These are phyloP conservation scores for Sindora glabra DNA, from an alignment of 306 rosid genomes.

Conservation along the genomic window DNA sequence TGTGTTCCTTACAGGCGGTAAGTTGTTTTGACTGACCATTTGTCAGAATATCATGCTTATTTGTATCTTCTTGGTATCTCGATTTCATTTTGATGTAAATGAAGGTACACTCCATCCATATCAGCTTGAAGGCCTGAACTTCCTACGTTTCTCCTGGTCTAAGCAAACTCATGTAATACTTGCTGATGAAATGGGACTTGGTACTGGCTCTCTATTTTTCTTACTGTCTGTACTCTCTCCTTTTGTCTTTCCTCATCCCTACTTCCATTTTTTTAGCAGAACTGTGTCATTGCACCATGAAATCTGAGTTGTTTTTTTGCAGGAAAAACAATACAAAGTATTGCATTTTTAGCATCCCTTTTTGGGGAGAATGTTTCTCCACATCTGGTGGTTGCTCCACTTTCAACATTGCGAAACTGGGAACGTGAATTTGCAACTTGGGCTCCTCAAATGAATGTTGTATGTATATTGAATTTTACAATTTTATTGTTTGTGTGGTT, in stretches of 20 bases:
- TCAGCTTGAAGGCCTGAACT: slow-evolving; percentile 98
- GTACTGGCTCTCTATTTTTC: slow-evolving; percentile 35
- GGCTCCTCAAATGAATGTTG: slow-evolving; percentile 99
- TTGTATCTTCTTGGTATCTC: slow-evolving; percentile 16
- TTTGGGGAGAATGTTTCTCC: slow-evolving; percentile 61
- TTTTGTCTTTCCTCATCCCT: background rate
- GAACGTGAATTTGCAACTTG: slow-evolving; percentile 97
- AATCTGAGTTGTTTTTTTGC: slow-evolving; percentile 25
- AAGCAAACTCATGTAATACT: slow-evolving; percentile 97
- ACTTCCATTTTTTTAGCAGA: background rate
- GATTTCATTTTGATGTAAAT: slow-evolving; percentile 24
- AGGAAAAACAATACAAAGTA: slow-evolving; percentile 99
- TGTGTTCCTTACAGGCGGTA: slow-evolving; percentile 77
- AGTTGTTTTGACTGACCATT: slow-evolving; percentile 7
- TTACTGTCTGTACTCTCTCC: too few species aligned
- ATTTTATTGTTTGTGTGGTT: slow-evolving; percentile 6
- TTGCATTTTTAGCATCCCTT: slow-evolving; percentile 94
- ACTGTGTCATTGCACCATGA: slow-evolving; percentile 9
- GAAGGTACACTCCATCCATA: slow-evolving; percentile 90
- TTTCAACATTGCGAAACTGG: slow-evolving; percentile 95
- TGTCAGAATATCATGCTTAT: slow-evolving; percentile 1
- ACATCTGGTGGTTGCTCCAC: slow-evolving; percentile 98
- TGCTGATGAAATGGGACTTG: slow-evolving; percentile 99
- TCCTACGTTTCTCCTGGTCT: slow-evolving; percentile 96
- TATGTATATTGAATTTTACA: slow-evolving; percentile 33